phyloP scores from a whole-genome alignment of 139 green algal species.

The Astrephomene gubernaculifera region DNA sequence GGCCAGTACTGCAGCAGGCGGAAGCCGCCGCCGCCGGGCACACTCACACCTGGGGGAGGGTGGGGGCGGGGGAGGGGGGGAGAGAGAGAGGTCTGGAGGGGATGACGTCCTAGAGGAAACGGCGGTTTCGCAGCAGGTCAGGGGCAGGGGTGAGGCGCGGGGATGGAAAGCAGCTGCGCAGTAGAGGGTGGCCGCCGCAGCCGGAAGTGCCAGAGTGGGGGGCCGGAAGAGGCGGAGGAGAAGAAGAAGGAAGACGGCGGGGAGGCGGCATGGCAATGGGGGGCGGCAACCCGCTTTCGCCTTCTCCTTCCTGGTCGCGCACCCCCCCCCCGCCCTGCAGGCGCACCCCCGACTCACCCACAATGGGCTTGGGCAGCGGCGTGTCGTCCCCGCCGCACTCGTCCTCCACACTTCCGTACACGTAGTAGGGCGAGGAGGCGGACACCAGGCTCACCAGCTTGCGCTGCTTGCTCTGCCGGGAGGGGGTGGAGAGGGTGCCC shows the following conservation, averaged over 20 bases:
- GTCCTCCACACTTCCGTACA: conserved; percentile 66
- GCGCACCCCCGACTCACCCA: background rate
- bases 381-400: conserved; percentile 36
- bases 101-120: no score
- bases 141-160: no score
- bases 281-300: no score
- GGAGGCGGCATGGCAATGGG: no score
- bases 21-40: conserved; percentile 14
- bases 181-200: no score
- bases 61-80: background rate
- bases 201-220: no score
- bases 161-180: no score
- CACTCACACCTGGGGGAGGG: background rate
- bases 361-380: conserved; percentile 17
- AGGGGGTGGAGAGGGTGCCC: conserved; percentile 15
- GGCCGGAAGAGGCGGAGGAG: no score
- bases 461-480: conserved; percentile 64
- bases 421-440: conserved; percentile 69
- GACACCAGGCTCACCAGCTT: conserved; percentile 71
- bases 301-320: no score
- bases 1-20: conserved; percentile 31
- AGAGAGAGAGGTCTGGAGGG: no score
- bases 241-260: no score
- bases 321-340: background rate
- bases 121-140: no score